phyloP scores from a whole-genome alignment of 1,284 basidiomycete genomes.

The Cerioporus squamosus region DNA sequence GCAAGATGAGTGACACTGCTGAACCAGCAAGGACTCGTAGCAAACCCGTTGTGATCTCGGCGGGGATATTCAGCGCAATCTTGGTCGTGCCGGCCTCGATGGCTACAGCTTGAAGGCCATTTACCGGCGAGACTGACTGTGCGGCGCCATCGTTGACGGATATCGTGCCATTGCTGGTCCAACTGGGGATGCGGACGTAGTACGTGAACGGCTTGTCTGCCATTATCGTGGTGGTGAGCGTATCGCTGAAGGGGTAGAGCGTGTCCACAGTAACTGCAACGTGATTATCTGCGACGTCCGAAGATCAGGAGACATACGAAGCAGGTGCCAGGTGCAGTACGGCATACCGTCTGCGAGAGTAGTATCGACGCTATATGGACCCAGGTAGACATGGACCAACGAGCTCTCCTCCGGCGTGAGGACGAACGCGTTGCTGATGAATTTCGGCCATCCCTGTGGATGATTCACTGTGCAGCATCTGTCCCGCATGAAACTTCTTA shows the following conservation, averaged over 20 bases:
- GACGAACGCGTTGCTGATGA: conserved; percentile 57
- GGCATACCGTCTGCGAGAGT: conserved; percentile 42
- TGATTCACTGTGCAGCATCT: conserved; percentile 64
- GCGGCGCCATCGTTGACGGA: conserved; percentile 42
- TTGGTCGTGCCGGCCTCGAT: conserved; percentile 47
- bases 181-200: conserved; percentile 56
- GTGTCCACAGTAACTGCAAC: conserved; percentile 53
- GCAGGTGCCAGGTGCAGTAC: neutral
- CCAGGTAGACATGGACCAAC: conserved; percentile 58
- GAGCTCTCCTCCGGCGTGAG: conserved; percentile 50
- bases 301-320: neutral
- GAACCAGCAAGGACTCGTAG: neutral
- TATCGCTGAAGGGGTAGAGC: conserved; percentile 58
- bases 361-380: conserved; percentile 47
- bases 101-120: conserved; percentile 49
- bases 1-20: neutral
- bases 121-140: conserved; percentile 41
- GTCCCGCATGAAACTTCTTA: neutral
- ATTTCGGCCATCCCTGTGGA: conserved; percentile 63
- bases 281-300: conserved; percentile 40
- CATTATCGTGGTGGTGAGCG: conserved; percentile 49
- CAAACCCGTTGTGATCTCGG: conserved; percentile 49
- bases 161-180: conserved; percentile 53
- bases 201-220: conserved; percentile 53
- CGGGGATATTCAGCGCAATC: conserved; percentile 49